Evolutionary conservation across 805 yeast species (phyloP), one percentile per base, ranked within the genome.

Genomic region (Candida schatavii): DNA sequence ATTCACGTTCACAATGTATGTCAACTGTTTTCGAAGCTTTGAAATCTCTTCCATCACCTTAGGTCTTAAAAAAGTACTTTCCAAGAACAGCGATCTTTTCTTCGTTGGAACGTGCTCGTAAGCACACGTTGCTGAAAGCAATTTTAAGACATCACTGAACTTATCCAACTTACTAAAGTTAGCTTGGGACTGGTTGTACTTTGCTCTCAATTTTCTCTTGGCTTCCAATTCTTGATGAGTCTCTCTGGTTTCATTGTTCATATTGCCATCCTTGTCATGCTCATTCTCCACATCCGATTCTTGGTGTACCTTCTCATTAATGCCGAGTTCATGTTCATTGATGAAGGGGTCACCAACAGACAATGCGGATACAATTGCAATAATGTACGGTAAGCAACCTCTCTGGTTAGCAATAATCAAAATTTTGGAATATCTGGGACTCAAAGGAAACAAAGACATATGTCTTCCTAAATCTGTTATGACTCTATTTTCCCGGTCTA

Each of bases 261-360:
- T 60, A 3, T 54, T 62, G 1, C 57, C 55, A 46, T 35, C 57
- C 32, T 28, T 39, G n/a, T n/a, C n/a, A n/a, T n/a, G n/a, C n/a
- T n/a, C n/a, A n/a, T n/a, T n/a, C n/a, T n/a, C n/a, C n/a, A n/a
- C 32, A 41, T 54, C 42, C 26, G 32, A 5, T 34, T 38, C 35
- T n/a, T 23, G 27, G 7, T 7, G 27, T 23, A 5, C 17, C 32
- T 29, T 11, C 3, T 46, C 38, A 3, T 51, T 57, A 21, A 84
- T 67, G 0, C 93, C 91, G 9, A 87, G 58, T 54, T 87, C 97
- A 47, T 76, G 77, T 56, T 85, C 95, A 31, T 72, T 74, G 26
- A 87, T 62, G 52, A 88, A 89, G 13, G 96, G 96, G 54, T 90
- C 95, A 4, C 97, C 97, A 34, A 93, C 97, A 0, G 97, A 83